Evolutionary conservation across 1,139 yeast species (phyloP), one percentile per base, ranked within the genome.

Genomic region (Sugiyamaella paludigena): DNA sequence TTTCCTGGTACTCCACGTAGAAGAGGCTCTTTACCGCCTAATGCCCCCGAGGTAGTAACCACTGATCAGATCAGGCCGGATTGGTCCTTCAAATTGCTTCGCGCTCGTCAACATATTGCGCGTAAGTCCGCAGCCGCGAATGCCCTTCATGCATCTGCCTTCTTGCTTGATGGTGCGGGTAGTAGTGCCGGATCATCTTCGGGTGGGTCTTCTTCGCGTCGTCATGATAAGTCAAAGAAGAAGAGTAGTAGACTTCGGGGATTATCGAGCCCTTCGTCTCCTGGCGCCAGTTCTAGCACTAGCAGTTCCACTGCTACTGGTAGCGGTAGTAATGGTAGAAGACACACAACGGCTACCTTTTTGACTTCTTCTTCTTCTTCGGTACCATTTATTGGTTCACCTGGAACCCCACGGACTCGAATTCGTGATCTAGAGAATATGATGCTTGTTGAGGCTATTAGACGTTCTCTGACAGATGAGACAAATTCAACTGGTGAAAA

Each of bases 121-220:
- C 76, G 95, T 50, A 78, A 87, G 59, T 83, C 96, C 0, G 98
- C 97, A 0, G 88, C 96, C 13, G 98, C 98, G 1, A 87, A 88
- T 42, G 96, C 96, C 0, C 80, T 91, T 39, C 98, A 91, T 68
- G 95, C 89, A 11, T 83, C 87, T 29, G 88, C 83, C 53, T 77
- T 81, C 64, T 69, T 80, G 44, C 72, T 78, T 52, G 65, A 59
- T 38, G 50, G 58, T 33, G 36, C 38, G 24, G 51, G 24, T 15
- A 43, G 32, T 16, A 39, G 48, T 37, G 8, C 39, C 10, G 15
- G 29, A 16, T 19, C 47, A 4, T 16, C 49, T 6, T 40, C 47
- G 7, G 10, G 12, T 16, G 38, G 12, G 7, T 28, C 36, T 19
- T 32, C 27, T 19, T 46, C 50, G n/a, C 57, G 57, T 36, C 56